Conservation (phyloP, 768 basidiomycete genomes). For the Suillus weaverae region DNA sequence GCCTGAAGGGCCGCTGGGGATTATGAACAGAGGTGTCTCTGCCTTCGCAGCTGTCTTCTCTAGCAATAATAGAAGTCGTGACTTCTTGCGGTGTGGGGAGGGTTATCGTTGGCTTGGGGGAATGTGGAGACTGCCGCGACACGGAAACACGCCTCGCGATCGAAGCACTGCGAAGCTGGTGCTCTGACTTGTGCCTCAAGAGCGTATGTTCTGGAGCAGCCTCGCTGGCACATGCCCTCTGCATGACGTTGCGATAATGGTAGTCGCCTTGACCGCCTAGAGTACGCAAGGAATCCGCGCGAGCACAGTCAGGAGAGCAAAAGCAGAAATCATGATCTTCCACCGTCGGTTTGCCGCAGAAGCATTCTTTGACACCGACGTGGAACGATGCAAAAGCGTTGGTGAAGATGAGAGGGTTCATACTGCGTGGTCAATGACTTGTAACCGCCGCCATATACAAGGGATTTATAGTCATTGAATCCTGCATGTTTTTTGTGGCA, state of each 20-base stretch:
- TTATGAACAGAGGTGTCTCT: not conserved
- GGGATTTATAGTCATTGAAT: not conserved
- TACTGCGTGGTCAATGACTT: not conserved
- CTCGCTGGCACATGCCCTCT: constrained; percentile 12
- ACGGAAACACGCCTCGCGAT: not conserved
- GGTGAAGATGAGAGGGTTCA: not conserved
- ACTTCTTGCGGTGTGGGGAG: constrained; percentile 22
- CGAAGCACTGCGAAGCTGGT: constrained; percentile 3
- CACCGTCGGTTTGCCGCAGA: constrained; percentile 25
- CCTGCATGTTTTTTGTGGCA: not conserved
- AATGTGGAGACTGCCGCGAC: not conserved
- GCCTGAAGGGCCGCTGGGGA: constrained; percentile 8
- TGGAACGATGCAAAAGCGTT: constrained; percentile 17
- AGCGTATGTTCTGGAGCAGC: constrained; percentile 6
- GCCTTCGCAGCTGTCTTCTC: constrained; percentile 7
- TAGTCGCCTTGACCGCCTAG: constrained; percentile 17
- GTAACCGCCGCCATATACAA: not conserved
- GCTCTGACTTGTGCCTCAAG: constrained; percentile 16
- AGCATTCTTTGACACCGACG: constrained; percentile 16
- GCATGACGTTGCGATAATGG: constrained; percentile 28
- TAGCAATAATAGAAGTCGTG: constrained; percentile 11
- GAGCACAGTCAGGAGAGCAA: constrained; percentile 29
- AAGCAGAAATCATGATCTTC: constrained; percentile 30
- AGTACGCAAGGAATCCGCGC: constrained; percentile 26
- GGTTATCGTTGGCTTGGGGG: not conserved